Conservation (phyloP, 176 grass and related monocot genomes). For the Carex cristatella region DNA sequence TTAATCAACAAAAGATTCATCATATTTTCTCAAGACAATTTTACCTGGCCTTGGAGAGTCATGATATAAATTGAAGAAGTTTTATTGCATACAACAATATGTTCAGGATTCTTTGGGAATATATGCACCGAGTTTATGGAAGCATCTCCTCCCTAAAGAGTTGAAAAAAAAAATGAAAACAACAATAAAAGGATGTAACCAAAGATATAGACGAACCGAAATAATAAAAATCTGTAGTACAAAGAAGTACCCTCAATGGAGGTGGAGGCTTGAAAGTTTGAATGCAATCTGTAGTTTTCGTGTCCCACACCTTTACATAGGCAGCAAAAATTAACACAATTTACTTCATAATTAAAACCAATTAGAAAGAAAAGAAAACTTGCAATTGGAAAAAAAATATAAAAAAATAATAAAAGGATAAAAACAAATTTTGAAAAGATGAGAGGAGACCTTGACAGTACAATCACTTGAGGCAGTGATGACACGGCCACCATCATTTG, state of each 20-base stretch:
- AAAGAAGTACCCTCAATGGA: conserved; percentile 68
- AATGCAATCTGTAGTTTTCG: conserved; percentile 96
- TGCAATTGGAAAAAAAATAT: not conserved
- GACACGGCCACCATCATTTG: conserved; percentile 76
- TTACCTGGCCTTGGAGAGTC: conserved; percentile 97
- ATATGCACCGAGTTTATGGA: conserved; percentile 89
- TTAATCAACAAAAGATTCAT: not conserved
- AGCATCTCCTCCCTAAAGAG: conserved; percentile 87
- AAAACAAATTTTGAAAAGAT: conserved; percentile 15
- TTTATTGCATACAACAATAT: conserved; percentile 96
- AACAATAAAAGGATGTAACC: conserved; percentile 12
- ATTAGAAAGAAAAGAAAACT: conserved; percentile 5
- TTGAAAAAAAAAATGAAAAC: not conserved
- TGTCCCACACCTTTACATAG: conserved; percentile 77
- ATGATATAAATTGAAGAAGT: conserved; percentile 86
- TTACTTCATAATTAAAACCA: conserved; percentile 15
- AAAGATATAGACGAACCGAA: not conserved
- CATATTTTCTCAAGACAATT: not conserved
- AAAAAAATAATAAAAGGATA: not conserved
- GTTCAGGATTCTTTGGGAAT: conserved; percentile 86
- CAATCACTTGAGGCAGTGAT: conserved; percentile 97
- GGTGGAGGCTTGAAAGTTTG: conserved; percentile 94
- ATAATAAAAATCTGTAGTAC: not conserved
- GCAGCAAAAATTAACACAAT: conserved; percentile 20
- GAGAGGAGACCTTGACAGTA: conserved; percentile 74